phyloP scores from a whole-genome alignment of 1,139 yeast species.

The Zygoascus hellenicus region DNA sequence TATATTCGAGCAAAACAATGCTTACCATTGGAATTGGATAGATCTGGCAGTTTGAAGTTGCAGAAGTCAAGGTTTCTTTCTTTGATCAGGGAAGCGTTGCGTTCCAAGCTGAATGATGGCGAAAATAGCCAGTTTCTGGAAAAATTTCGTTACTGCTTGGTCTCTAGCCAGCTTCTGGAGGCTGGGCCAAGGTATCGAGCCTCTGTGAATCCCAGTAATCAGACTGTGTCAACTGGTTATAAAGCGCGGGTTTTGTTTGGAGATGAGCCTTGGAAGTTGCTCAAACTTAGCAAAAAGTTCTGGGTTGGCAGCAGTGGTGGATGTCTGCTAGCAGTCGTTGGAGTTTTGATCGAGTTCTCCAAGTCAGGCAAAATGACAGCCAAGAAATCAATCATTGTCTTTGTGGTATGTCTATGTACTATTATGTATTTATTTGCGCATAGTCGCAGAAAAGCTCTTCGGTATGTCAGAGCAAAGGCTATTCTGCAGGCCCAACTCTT shows the following conservation, averaged over 20 bases:
- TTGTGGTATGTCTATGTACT: slow-evolving; percentile 28
- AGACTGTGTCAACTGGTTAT: slow-evolving; percentile 9
- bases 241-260: slow-evolving; percentile 23
- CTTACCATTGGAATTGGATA: slow-evolving; percentile 24
- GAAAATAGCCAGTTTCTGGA: slow-evolving; percentile 39
- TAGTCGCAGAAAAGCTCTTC: slow-evolving; percentile 32
- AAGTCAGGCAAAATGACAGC: slow-evolving; percentile 11
- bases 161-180: slow-evolving; percentile 41
- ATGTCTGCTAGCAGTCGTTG: slow-evolving; percentile 32
- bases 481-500: slow-evolving; percentile 29
- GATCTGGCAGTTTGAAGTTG: slow-evolving; percentile 17
- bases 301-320: slow-evolving; percentile 37
- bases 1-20: slow-evolving; percentile 8
- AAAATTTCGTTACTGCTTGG: slow-evolving; percentile 40
- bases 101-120: slow-evolving; percentile 24
- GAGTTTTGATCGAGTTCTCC: slow-evolving; percentile 30
- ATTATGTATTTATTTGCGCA: slow-evolving; percentile 31
- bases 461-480: slow-evolving; percentile 32
- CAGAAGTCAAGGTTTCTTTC: slow-evolving; percentile 25
- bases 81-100: slow-evolving; percentile 26
- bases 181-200: slow-evolving; percentile 14
- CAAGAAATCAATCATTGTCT: slow-evolving; percentile 11
- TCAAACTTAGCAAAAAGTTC: slow-evolving; percentile 21
- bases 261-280: slow-evolving; percentile 30
- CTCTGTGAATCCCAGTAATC: neutral